These are phyloP conservation scores for Trametes polyzona DNA, from an alignment of 1,284 basidiomycete species.

Conservation along the genomic window DNA sequence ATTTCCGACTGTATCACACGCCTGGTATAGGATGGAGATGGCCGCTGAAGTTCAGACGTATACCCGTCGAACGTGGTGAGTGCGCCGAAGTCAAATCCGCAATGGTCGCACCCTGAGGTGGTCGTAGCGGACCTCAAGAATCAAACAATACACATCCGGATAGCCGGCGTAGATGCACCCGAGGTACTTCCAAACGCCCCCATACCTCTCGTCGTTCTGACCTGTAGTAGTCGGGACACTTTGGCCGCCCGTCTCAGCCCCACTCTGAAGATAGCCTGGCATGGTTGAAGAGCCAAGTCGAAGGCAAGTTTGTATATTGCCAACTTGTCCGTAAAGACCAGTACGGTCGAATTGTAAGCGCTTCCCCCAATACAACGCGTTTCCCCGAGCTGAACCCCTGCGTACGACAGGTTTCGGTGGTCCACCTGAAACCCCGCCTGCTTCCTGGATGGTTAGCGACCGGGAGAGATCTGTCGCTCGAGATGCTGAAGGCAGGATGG, in stretches of 20 bases:
- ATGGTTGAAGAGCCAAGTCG: slow-evolving; percentile 67
- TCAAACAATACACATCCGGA: slow-evolving; percentile 81
- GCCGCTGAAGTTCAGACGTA: slow-evolving; percentile 68
- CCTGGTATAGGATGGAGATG: slow-evolving; percentile 74
- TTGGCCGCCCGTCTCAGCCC: slow-evolving; percentile 78
- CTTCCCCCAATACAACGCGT: neutral
- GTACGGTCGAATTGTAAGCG: slow-evolving; percentile 75
- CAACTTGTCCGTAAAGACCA: slow-evolving; percentile 80
- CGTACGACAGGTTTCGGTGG: slow-evolving; percentile 65
- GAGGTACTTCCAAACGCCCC: slow-evolving; percentile 54
- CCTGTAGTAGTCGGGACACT: slow-evolving; percentile 80
- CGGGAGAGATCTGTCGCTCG: slow-evolving; percentile 64
- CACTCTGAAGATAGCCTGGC: slow-evolving; percentile 70
- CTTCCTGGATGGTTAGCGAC: slow-evolving; percentile 52
- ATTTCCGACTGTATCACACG: slow-evolving; percentile 84
- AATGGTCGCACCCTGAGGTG: neutral
- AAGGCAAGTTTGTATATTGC: slow-evolving; percentile 65
- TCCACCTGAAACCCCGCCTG: slow-evolving; percentile 50
- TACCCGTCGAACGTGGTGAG: slow-evolving; percentile 49
- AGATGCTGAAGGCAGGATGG: slow-evolving; percentile 81
- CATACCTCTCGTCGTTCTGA: neutral
- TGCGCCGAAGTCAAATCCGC: neutral
- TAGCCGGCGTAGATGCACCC: slow-evolving; percentile 90
- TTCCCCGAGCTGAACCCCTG: neutral
- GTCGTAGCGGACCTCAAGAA: slow-evolving; percentile 62